Conservation (phyloP, 169 alveolate genomes). For the Perkinsus olseni region DNA sequence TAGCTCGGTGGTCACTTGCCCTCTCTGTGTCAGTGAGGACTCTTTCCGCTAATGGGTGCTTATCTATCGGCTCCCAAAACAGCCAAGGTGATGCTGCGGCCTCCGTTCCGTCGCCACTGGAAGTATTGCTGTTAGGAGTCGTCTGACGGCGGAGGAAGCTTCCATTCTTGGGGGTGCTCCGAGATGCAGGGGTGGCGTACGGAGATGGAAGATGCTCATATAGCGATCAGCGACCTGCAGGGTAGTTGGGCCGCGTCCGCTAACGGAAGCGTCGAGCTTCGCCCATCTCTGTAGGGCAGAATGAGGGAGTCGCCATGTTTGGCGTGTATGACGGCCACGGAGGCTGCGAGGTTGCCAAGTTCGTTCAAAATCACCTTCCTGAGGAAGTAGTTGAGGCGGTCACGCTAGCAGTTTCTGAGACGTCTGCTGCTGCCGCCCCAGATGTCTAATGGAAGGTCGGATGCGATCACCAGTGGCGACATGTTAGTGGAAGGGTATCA, state of each 20-base stretch:
- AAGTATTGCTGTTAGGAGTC: background rate
- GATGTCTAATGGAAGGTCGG: background rate
- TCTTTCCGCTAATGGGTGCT: background rate
- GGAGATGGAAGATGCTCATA: slow-evolving; percentile 87
- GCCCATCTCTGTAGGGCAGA: background rate
- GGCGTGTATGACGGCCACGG: slow-evolving; percentile 85
- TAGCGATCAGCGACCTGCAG: slow-evolving; percentile 30
- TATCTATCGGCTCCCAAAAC: background rate
- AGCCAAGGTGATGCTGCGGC: background rate
- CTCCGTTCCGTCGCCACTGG: background rate
- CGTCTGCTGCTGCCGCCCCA: background rate
- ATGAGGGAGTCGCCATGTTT: slow-evolving; percentile 28
- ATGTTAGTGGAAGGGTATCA: background rate
- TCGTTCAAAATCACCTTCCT: slow-evolving; percentile 51
- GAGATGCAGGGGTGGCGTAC: slow-evolving; percentile 87
- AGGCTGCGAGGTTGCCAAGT: slow-evolving; percentile 70
- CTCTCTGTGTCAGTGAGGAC: background rate
- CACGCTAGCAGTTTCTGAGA: background rate
- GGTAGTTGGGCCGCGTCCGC: background rate
- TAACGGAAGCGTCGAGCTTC: background rate
- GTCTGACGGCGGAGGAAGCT: background rate
- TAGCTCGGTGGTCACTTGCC: too few relatives aligned
- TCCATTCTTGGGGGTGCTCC: slow-evolving; percentile 18
- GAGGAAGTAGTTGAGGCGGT: slow-evolving; percentile 16
- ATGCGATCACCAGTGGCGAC: background rate